These are phyloP conservation scores for Epichloe coenophiala DNA, from an alignment of 2,329 filamentous ascomycete genomes.

Conservation along the genomic window DNA sequence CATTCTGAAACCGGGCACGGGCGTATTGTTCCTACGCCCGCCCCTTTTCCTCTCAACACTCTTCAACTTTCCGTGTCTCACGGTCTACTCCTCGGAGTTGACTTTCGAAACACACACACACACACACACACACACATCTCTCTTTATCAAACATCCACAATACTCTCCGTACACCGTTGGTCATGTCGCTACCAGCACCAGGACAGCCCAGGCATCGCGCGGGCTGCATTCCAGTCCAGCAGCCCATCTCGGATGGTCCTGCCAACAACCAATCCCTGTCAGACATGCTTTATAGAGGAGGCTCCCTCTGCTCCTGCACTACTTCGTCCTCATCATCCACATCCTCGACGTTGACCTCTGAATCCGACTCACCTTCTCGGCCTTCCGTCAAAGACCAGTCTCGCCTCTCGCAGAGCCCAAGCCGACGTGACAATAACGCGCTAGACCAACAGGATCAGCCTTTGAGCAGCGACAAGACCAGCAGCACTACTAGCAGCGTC, in stretches of 20 bases:
- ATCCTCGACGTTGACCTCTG: not conserved
- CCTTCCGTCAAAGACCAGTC: conserved; percentile 1
- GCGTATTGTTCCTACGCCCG: not conserved
- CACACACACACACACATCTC: not conserved
- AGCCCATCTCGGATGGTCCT: conserved; percentile 1
- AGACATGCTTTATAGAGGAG: conserved; percentile 11
- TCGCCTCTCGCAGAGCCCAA: not conserved
- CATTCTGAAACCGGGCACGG: not conserved
- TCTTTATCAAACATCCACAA: not conserved
- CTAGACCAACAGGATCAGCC: conserved; percentile 1
- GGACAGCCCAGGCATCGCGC: conserved; percentile 5
- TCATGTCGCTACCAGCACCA: conserved; percentile 9
- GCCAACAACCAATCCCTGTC: not conserved
- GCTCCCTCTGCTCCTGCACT: conserved; percentile 8
- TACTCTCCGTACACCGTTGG: conserved; percentile 1
- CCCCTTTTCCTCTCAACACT: not conserved
- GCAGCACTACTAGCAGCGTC: not conserved
- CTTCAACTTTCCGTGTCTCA: conserved; percentile 5
- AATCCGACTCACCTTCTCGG: conserved; percentile 1
- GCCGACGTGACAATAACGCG: not conserved
- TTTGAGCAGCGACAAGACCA: conserved; percentile 1
- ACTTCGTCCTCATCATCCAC: not conserved
- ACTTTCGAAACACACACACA: not conserved
- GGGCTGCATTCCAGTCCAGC: conserved; percentile 9
- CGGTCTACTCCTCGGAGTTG: not conserved